phyloP scores from a whole-genome alignment of 495 filamentous ascomycete genomes.

The Tuber aestivum region DNA sequence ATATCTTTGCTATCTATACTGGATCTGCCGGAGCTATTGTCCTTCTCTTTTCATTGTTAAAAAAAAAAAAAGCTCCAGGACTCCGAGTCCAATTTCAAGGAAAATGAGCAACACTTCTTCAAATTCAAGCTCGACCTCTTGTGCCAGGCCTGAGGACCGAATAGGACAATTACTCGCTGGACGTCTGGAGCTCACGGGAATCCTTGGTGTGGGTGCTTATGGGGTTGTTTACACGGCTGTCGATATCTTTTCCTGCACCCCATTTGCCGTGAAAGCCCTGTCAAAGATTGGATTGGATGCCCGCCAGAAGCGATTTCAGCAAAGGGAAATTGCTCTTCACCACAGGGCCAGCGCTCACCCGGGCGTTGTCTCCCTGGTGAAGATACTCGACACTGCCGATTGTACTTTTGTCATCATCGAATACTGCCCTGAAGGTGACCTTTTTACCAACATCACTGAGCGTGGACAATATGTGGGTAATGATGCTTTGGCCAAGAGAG shows the following conservation, averaged over 20 bases:
- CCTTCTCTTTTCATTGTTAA: conserved; percentile 17
- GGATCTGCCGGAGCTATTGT: conserved; percentile 7
- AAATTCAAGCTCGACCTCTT: conserved; percentile 38
- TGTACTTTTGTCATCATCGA: conserved; percentile 97
- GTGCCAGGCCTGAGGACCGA: conserved; percentile 65
- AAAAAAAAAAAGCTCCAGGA: conserved; percentile 9
- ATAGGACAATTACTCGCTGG: conserved; percentile 77
- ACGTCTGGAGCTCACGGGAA: conserved; percentile 72
- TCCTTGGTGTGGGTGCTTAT: conserved; percentile 91
- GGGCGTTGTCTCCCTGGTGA: conserved; percentile 88
- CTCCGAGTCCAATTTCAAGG: conserved; percentile 15
- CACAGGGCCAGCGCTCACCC: conserved; percentile 79
- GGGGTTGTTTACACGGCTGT: conserved; percentile 92
- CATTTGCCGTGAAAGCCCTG: conserved; percentile 93
- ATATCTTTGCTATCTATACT: not conserved
- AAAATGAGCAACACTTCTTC: conserved; percentile 42
- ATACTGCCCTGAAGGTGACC: conserved; percentile 93
- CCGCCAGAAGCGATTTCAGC: conserved; percentile 83
- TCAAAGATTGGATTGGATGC: conserved; percentile 86
- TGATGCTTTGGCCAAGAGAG: conserved; percentile 76
- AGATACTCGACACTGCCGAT: conserved; percentile 87
- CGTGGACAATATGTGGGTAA: conserved; percentile 86
- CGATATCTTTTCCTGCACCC: conserved; percentile 72
- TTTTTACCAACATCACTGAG: conserved; percentile 97
- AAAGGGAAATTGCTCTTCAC: conserved; percentile 86